Percentiles rank a stretch among this genome's conserved stretches.
Conservation (phyloP, 208 protist genomes). For the Acanthamoeba royreba region DNA sequence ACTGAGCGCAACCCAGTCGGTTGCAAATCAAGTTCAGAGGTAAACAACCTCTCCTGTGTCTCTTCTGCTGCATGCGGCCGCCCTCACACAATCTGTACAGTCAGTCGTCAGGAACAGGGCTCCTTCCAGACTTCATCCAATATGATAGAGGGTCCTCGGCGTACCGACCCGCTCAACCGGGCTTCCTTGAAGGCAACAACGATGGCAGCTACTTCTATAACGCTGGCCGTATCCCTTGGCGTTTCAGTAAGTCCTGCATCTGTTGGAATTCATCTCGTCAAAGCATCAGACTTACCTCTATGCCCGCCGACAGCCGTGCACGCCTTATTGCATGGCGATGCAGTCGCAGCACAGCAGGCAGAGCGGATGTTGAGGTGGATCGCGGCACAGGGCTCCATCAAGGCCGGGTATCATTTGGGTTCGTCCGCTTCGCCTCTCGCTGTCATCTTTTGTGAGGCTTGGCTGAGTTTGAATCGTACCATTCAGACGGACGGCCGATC, state of each 20-base stretch:
- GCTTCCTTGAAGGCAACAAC: not conserved
- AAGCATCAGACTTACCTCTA: not conserved
- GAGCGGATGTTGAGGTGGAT: not conserved
- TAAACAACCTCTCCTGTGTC: not conserved
- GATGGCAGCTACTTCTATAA: constrained; percentile 12
- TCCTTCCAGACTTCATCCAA: not conserved
- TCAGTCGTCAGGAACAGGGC: not conserved
- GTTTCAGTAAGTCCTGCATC: too few species aligned
- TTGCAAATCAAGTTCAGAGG: not conserved
- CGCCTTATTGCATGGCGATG: not conserved
- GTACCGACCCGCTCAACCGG: not conserved
- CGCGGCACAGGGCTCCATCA: not conserved
- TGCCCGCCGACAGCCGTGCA: not conserved
- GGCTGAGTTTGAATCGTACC: not conserved
- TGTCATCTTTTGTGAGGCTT: too few species aligned
- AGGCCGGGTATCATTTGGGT: not conserved
- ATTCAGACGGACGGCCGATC: not conserved
- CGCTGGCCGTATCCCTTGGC: not conserved
- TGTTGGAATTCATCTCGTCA: too few species aligned
- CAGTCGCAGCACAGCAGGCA: not conserved
- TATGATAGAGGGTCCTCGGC: not conserved
- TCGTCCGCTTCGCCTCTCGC: not conserved
- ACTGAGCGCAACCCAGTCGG: not conserved
- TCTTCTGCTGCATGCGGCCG: not conserved
- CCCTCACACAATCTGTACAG: not conserved